These are phyloP conservation scores for Monsonia emarginata DNA, from an alignment of 441 rosid genomes.

Conservation along the genomic window DNA sequence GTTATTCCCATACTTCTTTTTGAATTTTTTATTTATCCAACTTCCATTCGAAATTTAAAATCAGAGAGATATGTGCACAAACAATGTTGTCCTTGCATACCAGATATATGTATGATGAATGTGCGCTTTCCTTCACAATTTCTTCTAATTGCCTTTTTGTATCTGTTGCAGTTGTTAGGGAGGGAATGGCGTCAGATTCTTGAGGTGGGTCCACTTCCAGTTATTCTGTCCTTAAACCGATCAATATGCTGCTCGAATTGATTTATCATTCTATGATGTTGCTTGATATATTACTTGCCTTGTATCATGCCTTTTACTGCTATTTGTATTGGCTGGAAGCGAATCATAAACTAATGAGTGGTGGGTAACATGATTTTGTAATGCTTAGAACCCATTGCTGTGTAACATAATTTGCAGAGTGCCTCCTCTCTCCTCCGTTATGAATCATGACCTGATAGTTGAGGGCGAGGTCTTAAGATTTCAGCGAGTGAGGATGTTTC, in stretches of 20 bases:
- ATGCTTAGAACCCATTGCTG: constrained; percentile 29
- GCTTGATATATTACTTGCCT: background rate
- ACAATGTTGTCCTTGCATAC: background rate
- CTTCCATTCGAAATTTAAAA: background rate
- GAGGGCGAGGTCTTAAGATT: constrained; percentile 24
- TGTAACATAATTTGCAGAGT: constrained; percentile 47
- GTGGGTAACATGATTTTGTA: constrained; percentile 11
- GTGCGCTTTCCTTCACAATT: constrained; percentile 2
- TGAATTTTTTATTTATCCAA: no score
- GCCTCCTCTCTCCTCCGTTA: constrained; percentile 22
- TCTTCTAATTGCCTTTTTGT: constrained; percentile 7
- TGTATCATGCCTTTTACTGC: constrained; percentile 5
- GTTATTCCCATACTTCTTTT: no score
- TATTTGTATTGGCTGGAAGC: constrained; percentile 7
- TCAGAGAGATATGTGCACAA: background rate
- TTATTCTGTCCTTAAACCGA: background rate
- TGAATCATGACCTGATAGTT: constrained; percentile 42
- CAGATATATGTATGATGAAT: background rate
- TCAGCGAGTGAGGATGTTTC: constrained; percentile 34
- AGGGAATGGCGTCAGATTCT: constrained; percentile 73
- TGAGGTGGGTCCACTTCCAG: constrained; percentile 39
- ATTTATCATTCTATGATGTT: background rate
- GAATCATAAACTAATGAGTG: constrained; percentile 8
- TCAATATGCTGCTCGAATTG: background rate
- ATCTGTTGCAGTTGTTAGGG: constrained; percentile 46